These are phyloP conservation scores for Leptographium wingfieldii DNA, from an alignment of 2,329 filamentous ascomycete genomes.

Conservation along the genomic window DNA sequence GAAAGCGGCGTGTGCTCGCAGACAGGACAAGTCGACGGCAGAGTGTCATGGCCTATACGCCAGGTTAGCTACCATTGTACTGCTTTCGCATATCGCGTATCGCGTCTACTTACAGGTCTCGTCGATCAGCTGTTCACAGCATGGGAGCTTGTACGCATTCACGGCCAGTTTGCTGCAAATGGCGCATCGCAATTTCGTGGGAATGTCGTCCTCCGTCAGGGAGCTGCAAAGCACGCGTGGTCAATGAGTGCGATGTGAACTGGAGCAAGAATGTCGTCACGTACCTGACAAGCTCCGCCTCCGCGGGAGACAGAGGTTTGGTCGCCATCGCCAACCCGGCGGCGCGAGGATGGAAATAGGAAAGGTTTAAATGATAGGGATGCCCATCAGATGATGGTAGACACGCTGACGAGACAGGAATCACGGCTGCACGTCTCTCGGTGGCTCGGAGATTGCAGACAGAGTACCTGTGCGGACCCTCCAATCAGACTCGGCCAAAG, in stretches of 20 bases:
- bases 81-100: not conserved
- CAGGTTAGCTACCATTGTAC: not conserved
- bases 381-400: not conserved
- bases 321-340: conserved; percentile 15
- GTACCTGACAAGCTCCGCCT: conserved; percentile 47
- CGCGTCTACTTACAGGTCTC: conserved; percentile 55
- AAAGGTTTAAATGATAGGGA: not conserved
- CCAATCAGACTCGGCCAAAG: not conserved
- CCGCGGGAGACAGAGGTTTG: conserved; percentile 31
- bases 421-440: not conserved
- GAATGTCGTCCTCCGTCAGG: conserved; percentile 70
- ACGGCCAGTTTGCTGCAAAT: conserved; percentile 84
- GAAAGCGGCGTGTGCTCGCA: conserved; percentile 88
- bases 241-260: not conserved
- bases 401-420: not conserved
- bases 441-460: not conserved
- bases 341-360: not conserved
- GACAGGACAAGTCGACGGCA: conserved; percentile 73
- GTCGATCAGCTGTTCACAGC: conserved; percentile 92
- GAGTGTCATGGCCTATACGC: conserved; percentile 43
- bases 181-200: conserved; percentile 91
- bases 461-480: not conserved
- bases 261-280: conserved; percentile 3
- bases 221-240: conserved; percentile 37
- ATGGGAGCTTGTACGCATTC: conserved; percentile 83